These are phyloP conservation scores for Polytrichum formosum DNA, from an alignment of 225 moss, liverwort and hornwort genomes.

Conservation along the genomic window DNA sequence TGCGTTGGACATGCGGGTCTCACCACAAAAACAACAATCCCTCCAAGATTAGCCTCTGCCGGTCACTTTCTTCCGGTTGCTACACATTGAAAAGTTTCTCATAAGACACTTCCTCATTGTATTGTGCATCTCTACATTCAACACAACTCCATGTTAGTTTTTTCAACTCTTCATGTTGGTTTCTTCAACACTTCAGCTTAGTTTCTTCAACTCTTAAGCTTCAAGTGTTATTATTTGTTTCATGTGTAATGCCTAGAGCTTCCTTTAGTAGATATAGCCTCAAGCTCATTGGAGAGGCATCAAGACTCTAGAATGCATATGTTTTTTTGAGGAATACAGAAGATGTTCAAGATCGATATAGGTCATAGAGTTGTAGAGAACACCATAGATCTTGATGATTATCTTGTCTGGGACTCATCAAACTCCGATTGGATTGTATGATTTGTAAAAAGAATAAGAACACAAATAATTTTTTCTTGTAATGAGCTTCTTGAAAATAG, in stretches of 20 bases:
- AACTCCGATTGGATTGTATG: not conserved
- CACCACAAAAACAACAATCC: too few species aligned
- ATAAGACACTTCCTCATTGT: too few species aligned
- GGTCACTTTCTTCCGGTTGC: too few species aligned
- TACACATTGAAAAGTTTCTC: too few species aligned
- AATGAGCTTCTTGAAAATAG: not conserved
- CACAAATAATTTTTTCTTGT: not conserved
- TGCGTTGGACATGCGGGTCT: too few species aligned
- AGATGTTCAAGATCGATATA: not conserved
- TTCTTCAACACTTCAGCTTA: too few species aligned
- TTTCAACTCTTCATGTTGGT: too few species aligned
- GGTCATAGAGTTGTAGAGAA: not conserved
- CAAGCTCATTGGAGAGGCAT: not conserved
- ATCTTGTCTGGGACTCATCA: not conserved
- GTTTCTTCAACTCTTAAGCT: too few species aligned
- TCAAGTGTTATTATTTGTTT: too few species aligned
- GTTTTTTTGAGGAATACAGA: not conserved
- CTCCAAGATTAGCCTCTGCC: too few species aligned
- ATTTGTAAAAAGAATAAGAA: not conserved
- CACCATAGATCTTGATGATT: not conserved
- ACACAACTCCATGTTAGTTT: too few species aligned
- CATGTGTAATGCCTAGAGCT: not conserved
- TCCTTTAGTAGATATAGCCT: constrained; percentile 1
- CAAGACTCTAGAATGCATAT: not conserved
- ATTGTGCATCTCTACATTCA: too few species aligned